Evolutionary conservation across 225 moss, liverwort and hornwort genomes (phyloP).

Genomic region (Sphagnum contortum): DNA sequence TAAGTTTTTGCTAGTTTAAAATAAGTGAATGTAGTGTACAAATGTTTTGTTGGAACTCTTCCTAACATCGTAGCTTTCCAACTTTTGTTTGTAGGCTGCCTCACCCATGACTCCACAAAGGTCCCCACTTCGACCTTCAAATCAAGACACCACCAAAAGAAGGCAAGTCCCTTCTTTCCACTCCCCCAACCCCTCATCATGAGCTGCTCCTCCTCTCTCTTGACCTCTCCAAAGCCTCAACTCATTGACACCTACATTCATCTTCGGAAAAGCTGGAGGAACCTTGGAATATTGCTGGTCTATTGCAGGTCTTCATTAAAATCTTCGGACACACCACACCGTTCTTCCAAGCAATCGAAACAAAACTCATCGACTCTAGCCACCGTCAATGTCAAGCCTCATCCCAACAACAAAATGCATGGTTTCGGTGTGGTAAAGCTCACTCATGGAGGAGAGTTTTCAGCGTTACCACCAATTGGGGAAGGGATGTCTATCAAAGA

Average conservation of each 20-base stretch:
- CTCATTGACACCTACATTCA: not conserved
- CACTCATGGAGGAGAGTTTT: slow-evolving; percentile 8
- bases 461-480: slow-evolving; percentile 20
- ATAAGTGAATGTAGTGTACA: no score
- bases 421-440: slow-evolving; percentile 7
- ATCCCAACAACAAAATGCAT: slow-evolving; percentile 11
- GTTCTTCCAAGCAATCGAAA: slow-evolving; percentile 30
- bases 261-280: slow-evolving; percentile 4
- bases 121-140: slow-evolving; percentile 32
- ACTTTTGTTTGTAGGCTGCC: slow-evolving; percentile 15
- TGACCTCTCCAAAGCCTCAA: no score
- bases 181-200: not conserved
- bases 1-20: no score
- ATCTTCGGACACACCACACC: slow-evolving; percentile 23
- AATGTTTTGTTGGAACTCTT: no score
- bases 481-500: slow-evolving; percentile 14
- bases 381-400: slow-evolving; percentile 8
- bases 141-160: slow-evolving; percentile 34
- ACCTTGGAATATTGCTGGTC: not conserved
- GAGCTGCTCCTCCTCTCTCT: no score
- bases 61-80: no score
- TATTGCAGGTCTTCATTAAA: slow-evolving; percentile 32
- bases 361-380: slow-evolving; percentile 13
- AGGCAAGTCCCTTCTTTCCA: slow-evolving; percentile 15
- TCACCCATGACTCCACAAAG: slow-evolving; percentile 30